Conservation (phyloP, 805 yeast species). For the Huiozyma sinensis region DNA sequence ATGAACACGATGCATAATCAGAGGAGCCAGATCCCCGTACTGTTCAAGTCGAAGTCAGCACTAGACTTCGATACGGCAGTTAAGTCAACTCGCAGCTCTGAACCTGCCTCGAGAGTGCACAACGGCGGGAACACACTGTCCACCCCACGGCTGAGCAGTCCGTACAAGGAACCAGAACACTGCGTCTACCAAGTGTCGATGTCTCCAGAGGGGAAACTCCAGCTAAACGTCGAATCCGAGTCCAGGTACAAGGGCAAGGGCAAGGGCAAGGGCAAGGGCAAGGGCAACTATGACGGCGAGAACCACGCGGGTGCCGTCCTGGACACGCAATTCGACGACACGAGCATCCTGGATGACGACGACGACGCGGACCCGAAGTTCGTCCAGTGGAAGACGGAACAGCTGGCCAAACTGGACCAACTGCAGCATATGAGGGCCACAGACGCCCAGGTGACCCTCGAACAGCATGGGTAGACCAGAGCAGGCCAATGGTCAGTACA, state of each 20-base stretch:
- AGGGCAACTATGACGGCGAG: not conserved
- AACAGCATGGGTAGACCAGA: no score
- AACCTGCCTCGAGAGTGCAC: not conserved
- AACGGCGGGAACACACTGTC: not conserved
- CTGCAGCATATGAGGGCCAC: not conserved
- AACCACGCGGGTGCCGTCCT: conserved; percentile 4
- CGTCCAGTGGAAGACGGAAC: conserved; percentile 22
- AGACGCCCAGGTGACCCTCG: not conserved
- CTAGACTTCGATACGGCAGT: not conserved
- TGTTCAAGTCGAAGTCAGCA: conserved; percentile 6
- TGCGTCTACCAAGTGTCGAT: conserved; percentile 22
- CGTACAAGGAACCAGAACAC: conserved; percentile 21
- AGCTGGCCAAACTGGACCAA: conserved; percentile 19
- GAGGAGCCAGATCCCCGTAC: conserved; percentile 13
- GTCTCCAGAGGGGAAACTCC: conserved; percentile 26
- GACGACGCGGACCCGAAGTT: conserved; percentile 22
- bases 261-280: not conserved
- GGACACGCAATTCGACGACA: conserved; percentile 20
- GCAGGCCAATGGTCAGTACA: no score
- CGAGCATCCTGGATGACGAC: conserved; percentile 22
- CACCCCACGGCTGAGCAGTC: conserved; percentile 14
- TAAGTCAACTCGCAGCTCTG: not conserved
- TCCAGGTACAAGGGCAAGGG: not conserved
- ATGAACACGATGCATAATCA: conserved; percentile 5
- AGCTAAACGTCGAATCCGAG: conserved; percentile 14